These are phyloP conservation scores for Boechera retrofracta DNA, from an alignment of 345 rosid genomes.

Conservation along the genomic window DNA sequence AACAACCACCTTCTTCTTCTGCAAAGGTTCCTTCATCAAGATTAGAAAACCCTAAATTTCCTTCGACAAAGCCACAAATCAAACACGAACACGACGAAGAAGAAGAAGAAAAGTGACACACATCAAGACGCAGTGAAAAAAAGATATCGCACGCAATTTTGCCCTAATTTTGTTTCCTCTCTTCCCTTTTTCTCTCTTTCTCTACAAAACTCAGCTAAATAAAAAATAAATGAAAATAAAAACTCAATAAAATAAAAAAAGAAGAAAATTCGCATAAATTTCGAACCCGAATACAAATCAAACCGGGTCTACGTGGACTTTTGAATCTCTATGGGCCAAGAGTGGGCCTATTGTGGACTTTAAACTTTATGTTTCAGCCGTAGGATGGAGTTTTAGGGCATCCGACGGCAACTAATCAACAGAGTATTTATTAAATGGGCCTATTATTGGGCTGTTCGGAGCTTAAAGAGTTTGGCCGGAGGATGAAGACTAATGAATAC, in stretches of 20 bases:
- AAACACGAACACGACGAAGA: constrained; percentile 24
- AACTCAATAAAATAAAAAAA: not conserved
- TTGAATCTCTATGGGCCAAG: not conserved
- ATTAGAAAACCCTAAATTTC: constrained; percentile 18
- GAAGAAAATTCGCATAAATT: not conserved
- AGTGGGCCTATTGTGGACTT: constrained; percentile 18
- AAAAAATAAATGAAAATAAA: too few species aligned
- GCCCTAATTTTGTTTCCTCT: constrained; percentile 38
- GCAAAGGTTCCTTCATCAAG: constrained; percentile 53
- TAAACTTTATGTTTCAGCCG: not conserved
- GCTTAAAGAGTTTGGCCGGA: not conserved
- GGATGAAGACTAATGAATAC: not conserved
- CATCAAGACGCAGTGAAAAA: constrained; percentile 31
- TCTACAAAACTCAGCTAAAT: constrained; percentile 8
- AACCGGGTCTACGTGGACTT: constrained; percentile 24
- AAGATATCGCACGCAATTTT: constrained; percentile 36
- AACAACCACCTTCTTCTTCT: constrained; percentile 70
- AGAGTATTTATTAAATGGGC: not conserved
- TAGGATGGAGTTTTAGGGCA: not conserved
- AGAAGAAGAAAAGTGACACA: constrained; percentile 36
- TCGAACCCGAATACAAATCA: constrained; percentile 23
- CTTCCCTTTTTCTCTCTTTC: not conserved
- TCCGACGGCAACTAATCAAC: constrained; percentile 15
- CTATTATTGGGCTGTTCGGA: not conserved
- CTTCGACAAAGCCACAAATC: not conserved